phyloP scores from a whole-genome alignment of 768 basidiomycete species.

The Termitomyces sp. region DNA sequence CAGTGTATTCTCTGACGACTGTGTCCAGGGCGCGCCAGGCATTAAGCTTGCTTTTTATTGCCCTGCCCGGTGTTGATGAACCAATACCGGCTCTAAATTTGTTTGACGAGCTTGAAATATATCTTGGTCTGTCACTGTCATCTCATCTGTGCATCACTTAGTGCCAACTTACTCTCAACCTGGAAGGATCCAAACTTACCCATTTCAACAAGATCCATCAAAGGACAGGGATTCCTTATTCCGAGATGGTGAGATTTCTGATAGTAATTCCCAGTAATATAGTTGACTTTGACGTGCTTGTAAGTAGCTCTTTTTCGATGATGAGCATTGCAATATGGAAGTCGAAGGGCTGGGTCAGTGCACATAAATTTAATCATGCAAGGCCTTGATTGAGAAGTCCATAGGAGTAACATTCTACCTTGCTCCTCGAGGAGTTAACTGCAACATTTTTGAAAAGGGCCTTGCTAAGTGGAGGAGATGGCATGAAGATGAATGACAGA shows the following conservation, averaged over 20 bases:
- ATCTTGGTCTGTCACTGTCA: slow-evolving; percentile 41
- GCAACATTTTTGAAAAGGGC: slow-evolving; percentile 63
- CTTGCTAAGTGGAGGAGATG: slow-evolving; percentile 62
- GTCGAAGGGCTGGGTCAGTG: slow-evolving; percentile 52
- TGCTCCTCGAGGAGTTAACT: slow-evolving; percentile 57
- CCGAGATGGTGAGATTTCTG: slow-evolving; percentile 55
- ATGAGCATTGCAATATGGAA: slow-evolving; percentile 57
- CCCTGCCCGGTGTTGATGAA: slow-evolving; percentile 24
- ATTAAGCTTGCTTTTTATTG: slow-evolving; percentile 57
- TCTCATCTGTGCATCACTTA: neutral
- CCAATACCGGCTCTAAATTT: slow-evolving; percentile 48
- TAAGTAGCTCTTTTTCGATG: slow-evolving; percentile 62
- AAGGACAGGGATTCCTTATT: slow-evolving; percentile 71
- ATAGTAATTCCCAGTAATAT: neutral
- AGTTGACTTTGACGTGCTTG: neutral
- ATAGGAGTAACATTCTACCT: slow-evolving; percentile 78
- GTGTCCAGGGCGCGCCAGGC: slow-evolving; percentile 67
- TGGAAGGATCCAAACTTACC: slow-evolving; percentile 66
- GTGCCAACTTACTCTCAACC: neutral
- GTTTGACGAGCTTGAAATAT: slow-evolving; percentile 72
- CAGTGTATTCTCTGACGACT: neutral
- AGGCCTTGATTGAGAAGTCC: neutral
- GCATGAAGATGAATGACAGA: slow-evolving; percentile 18
- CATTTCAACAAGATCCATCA: slow-evolving; percentile 75
- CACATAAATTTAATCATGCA: too few species aligned